phyloP scores from a whole-genome alignment of 192 early-diverging fungal genomes.

The Entophlyctis luteolus region DNA sequence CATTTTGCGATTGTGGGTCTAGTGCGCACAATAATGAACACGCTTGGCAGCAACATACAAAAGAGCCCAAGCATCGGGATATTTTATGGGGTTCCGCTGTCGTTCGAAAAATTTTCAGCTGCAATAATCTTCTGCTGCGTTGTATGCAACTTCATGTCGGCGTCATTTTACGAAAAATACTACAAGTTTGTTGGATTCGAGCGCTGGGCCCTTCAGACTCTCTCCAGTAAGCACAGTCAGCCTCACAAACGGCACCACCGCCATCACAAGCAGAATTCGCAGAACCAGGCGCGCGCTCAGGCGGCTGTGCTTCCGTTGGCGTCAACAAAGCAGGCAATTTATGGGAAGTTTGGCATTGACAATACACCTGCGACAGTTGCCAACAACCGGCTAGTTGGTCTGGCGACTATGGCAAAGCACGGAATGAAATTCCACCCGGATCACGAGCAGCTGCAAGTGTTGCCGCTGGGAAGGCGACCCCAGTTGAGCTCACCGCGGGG shows the following conservation, averaged over 20 bases:
- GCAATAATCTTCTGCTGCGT: constrained; percentile 32
- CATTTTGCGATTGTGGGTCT: constrained; percentile 41
- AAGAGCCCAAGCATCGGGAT: constrained; percentile 18
- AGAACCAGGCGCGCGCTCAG: background rate
- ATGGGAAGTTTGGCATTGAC: background rate
- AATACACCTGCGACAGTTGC: background rate
- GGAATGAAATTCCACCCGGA: background rate
- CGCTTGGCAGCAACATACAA: constrained; percentile 23
- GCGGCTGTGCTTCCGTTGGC: background rate
- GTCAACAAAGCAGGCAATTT: too few relatives aligned
- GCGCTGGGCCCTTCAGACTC: constrained; percentile 47
- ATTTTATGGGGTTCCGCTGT: constrained; percentile 27
- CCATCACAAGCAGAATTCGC: constrained; percentile 24
- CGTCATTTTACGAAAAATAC: constrained; percentile 52
- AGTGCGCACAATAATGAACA: constrained; percentile 34
- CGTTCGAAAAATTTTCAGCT: constrained; percentile 23
- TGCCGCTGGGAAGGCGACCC: constrained; percentile 43
- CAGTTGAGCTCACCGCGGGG: constrained; percentile 31
- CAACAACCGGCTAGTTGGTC: constrained; percentile 22
- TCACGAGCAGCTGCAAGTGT: constrained; percentile 30
- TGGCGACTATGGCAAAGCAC: constrained; percentile 25
- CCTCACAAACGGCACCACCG: background rate
- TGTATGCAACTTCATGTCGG: constrained; percentile 41
- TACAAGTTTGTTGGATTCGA: constrained; percentile 48
- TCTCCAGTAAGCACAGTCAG: background rate